Evolutionary conservation across 208 protist genomes (phyloP), one percentile per base, ranked within the genome.

Genomic region (Acanthamoeba castellanii): DNA sequence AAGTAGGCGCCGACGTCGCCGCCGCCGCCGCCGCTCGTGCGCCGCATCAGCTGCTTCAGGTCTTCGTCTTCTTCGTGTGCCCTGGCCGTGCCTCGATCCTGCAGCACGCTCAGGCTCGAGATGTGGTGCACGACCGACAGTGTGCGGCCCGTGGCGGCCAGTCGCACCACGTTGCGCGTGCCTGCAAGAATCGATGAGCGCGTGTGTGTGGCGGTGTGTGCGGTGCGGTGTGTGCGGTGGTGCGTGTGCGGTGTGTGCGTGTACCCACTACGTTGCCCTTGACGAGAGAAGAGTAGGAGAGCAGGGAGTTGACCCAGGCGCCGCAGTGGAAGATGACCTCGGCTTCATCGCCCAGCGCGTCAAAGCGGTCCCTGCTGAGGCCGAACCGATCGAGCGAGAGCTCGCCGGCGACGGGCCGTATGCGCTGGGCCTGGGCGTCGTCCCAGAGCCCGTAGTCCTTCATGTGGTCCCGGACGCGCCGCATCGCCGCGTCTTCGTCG

Each of bases 271-370:
- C 72, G 22, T 81, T 81, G 72, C 42, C 34, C 27, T 14, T 13
- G 42, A 45, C 34, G 14, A 81, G 72, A 13, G 72, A 81, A 32
- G 72, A 6, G 42, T 81, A 81, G 72, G 72, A 81, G 34, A 81
- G 42, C 72, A 81, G 22, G 32, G 72, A 81, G 42, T 81, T 81
- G 9, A 81, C 72, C 72, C 72, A 81, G 32, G 72, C 72, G 14
- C 72, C 72, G 30, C 72, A 81, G 42, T 81, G 72, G 13, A 81
- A 37, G 42, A 81, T 81, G 32, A 81, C 72, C 2, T 81, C 72
- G 14, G 42, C 72, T 25, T 34, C 11, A 47, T 47, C 30, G 8
- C 37, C 72, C 34, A 81, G 72, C 14, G 27, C 32, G 22, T 20
- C 42, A n/a, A 81, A 81, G 30, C 27, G 72, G 11, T 37, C 30